Base-by-base conservation (phyloP, 805 yeast genomes). In the Lachancea lanzarotensis region DNA sequence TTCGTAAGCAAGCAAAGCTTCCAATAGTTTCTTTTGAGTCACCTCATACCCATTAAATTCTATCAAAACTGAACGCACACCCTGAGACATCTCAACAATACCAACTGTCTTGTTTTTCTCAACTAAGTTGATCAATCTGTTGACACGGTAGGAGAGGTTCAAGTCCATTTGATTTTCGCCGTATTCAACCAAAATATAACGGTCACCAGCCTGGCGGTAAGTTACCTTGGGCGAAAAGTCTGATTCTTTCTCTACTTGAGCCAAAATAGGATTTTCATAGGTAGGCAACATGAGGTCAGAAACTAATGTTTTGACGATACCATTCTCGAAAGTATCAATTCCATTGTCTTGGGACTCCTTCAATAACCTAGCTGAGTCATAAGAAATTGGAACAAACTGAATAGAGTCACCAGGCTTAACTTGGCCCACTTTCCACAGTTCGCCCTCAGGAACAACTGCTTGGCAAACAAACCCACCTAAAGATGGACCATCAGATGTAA, bases 391-490 rank as follows among this genome's bases (percentile, higher is more conserved):
- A 45, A 80, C 79, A 71, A 93, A 91, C 53, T 76, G 76, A 48
- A 91, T 80, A 39, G 65, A 56, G 59, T 93, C 98, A 59, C 98
- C 98, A 3, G 98, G 97, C 65, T 86, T 90, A 35, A 87, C 90
- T 70, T 91, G 98, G 38, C 98, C 98, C 60, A 93, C 85, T 71
- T 93, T 93, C 98, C 98, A 91, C 83, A 93, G 79, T 69, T 93
- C 98, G 34, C 95, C 87, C 59, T 89, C 95, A 12, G 88, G 85
- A 52, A 93, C 95, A 48, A 93, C 97, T 8, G 95, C 97, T 61
- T 89, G 84, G 67, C 98, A 91, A 29, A 91, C 97, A 60, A 91
- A 93, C 1, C 98, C 98, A 60, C 98, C 98, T 46, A 91, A 76
- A 10, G 96, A 85, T 35, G 98, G 98, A 51, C 98, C 98, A 68